Conservation (phyloP, 768 basidiomycete genomes). For the Gyrodon lividus region DNA sequence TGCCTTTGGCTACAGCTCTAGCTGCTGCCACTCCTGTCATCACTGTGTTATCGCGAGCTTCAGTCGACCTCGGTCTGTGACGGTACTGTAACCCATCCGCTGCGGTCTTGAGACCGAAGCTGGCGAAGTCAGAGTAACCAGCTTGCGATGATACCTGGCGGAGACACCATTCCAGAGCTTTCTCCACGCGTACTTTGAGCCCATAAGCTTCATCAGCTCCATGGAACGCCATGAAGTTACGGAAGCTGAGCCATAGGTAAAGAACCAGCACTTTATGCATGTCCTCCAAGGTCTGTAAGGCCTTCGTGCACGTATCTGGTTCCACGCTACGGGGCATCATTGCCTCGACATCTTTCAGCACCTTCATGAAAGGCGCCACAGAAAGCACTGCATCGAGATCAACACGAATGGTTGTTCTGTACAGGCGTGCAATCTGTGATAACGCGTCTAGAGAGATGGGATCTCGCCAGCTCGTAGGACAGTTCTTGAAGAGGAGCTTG, state of each 20-base stretch:
- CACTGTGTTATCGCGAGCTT: constrained; percentile 13
- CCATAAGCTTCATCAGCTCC: constrained; percentile 48
- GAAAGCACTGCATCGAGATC: constrained; percentile 20
- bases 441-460: constrained; percentile 19
- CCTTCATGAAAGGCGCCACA: constrained; percentile 21
- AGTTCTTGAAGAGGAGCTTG: constrained; percentile 43
- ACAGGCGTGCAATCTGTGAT: constrained; percentile 30
- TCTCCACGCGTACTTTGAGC: constrained; percentile 64
- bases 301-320: constrained; percentile 9
- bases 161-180: constrained; percentile 63
- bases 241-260: constrained; percentile 84
- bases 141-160: constrained; percentile 35
- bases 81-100: constrained; percentile 21
- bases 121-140: neutral
- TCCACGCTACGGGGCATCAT: constrained; percentile 18
- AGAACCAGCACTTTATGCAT: constrained; percentile 73
- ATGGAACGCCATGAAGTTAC: constrained; percentile 65
- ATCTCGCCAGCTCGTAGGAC: constrained; percentile 53
- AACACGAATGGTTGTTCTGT: constrained; percentile 30
- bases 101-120: neutral
- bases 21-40: constrained; percentile 20
- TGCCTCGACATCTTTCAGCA: constrained; percentile 20
- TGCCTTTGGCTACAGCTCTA: constrained; percentile 16
- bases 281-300: constrained; percentile 53
- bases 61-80: constrained; percentile 11